Base-by-base conservation (phyloP, 176 grass and related monocot species). In the Oryza officinalis region DNA sequence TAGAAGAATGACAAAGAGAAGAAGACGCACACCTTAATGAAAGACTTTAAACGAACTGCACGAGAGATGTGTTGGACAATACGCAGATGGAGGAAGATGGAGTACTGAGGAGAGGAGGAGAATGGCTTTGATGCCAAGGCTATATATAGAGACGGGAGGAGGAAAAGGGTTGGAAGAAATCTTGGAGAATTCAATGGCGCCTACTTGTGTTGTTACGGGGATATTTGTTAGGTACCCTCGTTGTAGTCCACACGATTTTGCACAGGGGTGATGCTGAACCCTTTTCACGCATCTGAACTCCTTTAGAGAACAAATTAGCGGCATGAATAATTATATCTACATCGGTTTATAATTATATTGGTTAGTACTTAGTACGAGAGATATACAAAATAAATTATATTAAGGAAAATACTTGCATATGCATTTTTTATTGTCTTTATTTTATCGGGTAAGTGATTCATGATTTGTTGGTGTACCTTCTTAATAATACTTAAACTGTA, bases 121-220 rank as follows among this genome's bases (percentile, higher is more conserved):
- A 83, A 68, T 25, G 25, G 84, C 18, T 12, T 83, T 20, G 80
- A 83, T 52, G 69, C 61, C 22, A 74, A 23, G 38, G 41, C 69
- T 90, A 75, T 87, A 80, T 90, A 90, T 87, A 90, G 78, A 68
- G 83, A 28, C 30, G 63, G 63, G 20, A 17, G 76, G 5, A 28
- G 28, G 15, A 6, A 74, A 69, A 49, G 28, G 27, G 61, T 4
- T 12, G 40, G 73, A 47, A 47, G 17, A 83, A 83, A 80, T 90
- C 74, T 79, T 83, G 80, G 49, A 75, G 88, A 86, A 83, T 86
- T 74, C 74, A 74, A 74, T 52, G 61, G 65, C 84, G 88, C 73
- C 46, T 46, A 63, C 67, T 38, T 71, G 46, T 77, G 77, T 73
- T 78, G 78, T 82, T 68, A 74, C 7, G 1, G 2, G 30, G 30